Percentiles rank a stretch among this genome's conserved stretches.
These are phyloP conservation scores for Mycena olivaceomarginata DNA, from an alignment of 768 basidiomycete genomes.

Conservation along the genomic window DNA sequence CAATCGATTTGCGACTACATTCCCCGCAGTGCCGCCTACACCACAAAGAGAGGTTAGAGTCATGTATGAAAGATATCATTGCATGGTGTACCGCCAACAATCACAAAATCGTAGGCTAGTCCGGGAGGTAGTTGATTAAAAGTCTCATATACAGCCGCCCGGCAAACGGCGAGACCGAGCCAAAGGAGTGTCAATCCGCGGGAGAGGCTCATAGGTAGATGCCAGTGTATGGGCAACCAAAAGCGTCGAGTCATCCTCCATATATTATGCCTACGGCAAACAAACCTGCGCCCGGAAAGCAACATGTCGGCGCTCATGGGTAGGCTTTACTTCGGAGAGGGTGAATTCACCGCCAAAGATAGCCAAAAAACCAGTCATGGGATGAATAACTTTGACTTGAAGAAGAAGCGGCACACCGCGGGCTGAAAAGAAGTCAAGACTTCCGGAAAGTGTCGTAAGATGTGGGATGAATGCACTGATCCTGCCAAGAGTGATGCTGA, in stretches of 20 bases:
- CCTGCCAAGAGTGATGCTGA: neutral
- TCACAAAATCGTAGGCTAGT: slow-evolving; percentile 30
- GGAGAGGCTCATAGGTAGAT: slow-evolving; percentile 1
- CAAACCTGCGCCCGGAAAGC: neutral
- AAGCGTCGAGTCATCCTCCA: neutral
- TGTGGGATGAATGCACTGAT: neutral
- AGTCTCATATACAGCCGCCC: slow-evolving; percentile 22
- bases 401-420: neutral
- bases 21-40: slow-evolving; percentile 32
- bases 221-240: too few species aligned
- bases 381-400: neutral
- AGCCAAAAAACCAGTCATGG: neutral
- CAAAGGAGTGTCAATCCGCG: neutral
- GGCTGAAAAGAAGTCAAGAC: neutral
- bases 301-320: neutral
- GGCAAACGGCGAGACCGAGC: slow-evolving; percentile 9
- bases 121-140: slow-evolving; percentile 19
- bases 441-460: slow-evolving; percentile 5
- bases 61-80: neutral
- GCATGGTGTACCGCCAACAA: slow-evolving; percentile 20
- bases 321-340: neutral
- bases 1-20: slow-evolving; percentile 5
- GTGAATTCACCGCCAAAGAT: neutral
- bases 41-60: too few species aligned
- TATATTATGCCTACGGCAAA: neutral